Evolutionary conservation across 2,329 filamentous ascomycete species (phyloP), one percentile per base, ranked within the genome.

Genomic region (Sclerotinia trifoliorum): DNA sequence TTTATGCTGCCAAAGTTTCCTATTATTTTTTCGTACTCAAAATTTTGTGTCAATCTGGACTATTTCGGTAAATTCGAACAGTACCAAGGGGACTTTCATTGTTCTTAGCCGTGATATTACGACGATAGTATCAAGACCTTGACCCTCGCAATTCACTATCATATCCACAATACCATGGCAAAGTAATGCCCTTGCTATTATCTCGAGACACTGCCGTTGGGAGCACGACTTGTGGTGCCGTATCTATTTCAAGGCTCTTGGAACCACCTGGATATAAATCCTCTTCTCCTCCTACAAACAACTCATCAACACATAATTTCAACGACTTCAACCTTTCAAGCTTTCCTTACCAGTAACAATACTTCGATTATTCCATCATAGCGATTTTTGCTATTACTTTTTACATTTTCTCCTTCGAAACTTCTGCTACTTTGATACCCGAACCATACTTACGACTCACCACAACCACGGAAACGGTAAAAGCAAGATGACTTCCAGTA

Each of bases 81-180:
- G 63, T 67, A 67, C 58, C 35, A 67, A 67, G 57, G 48, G 39
- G 26, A 67, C 10, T 46, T 21, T 6, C 5, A 63, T 67, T 67
- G 65, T 63, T 26, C 65, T 55, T 63, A 35, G 21, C 10, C 1
- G 49, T 63, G 49, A 55, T 44, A 19, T 21, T 15, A 51, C 60
- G 51, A 15, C 39, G 21, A 21, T 39, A 24, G 6, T 13, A 44
- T 44, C 29, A 26, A 67, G 49, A 63, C 26, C 24, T 29, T 49
- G 49, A 67, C 29, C 39, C 39, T 67, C 35, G 15, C 29, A 35
- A 55, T 35, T 63, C 29, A 32, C 13, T 44, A 32, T 44, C 4
- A 65, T 56, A 32, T 56, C 65, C 49, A 63, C 48, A 55, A 55
- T 56, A 42, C n/a, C n/a, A 56, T 63, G 29, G 48, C 6, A 48